phyloP scores from a whole-genome alignment of 2,329 filamentous ascomycete species.

The Neoscytalidium dimidiatum region DNA sequence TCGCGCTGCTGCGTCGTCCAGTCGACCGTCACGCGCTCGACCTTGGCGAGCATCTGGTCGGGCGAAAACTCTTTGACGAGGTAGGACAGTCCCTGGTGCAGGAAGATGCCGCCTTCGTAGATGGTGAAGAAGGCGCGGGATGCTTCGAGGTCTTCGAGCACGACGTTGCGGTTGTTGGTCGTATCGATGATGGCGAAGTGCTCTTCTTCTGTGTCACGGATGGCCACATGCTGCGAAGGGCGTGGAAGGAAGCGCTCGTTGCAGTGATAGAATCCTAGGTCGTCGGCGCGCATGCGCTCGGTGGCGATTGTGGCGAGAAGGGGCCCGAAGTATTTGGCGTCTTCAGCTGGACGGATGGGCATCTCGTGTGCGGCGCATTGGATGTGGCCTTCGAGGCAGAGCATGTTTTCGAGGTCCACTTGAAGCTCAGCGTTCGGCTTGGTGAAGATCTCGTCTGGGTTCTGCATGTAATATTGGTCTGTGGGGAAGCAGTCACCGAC shows the following conservation, averaged over 20 bases:
- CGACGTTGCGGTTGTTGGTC: constrained; percentile 76
- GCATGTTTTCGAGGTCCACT: constrained; percentile 87
- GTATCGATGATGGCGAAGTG: constrained; percentile 93
- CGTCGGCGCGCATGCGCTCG: constrained; percentile 73
- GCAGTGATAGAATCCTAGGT: constrained; percentile 83
- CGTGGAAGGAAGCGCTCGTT: constrained; percentile 84
- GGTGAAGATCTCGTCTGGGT: constrained; percentile 90
- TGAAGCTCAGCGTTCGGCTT: constrained; percentile 87
- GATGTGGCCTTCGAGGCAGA: constrained; percentile 89
- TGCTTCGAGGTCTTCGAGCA: constrained; percentile 94
- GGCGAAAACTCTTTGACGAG: constrained; percentile 86
- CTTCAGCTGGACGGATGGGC: constrained; percentile 79
- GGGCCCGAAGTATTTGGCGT: constrained; percentile 76
- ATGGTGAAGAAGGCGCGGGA: constrained; percentile 93
- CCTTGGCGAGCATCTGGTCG: constrained; percentile 78
- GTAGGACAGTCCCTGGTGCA: constrained; percentile 94
- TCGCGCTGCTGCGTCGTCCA: constrained; percentile 95
- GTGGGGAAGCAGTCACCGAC: constrained; percentile 87
- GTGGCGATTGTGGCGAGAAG: constrained; percentile 70
- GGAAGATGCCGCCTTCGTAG: constrained; percentile 94
- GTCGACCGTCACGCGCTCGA: constrained; percentile 86
- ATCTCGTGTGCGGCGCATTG: constrained; percentile 96
- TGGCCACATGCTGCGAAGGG: constrained; percentile 80
- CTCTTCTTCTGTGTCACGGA: constrained; percentile 86
- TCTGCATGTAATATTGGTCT: constrained; percentile 96